Evolutionary conservation across 768 basidiomycete genomes (phyloP), one percentile per base, ranked within the genome.

Genomic region (Gymnopilus junonius): DNA sequence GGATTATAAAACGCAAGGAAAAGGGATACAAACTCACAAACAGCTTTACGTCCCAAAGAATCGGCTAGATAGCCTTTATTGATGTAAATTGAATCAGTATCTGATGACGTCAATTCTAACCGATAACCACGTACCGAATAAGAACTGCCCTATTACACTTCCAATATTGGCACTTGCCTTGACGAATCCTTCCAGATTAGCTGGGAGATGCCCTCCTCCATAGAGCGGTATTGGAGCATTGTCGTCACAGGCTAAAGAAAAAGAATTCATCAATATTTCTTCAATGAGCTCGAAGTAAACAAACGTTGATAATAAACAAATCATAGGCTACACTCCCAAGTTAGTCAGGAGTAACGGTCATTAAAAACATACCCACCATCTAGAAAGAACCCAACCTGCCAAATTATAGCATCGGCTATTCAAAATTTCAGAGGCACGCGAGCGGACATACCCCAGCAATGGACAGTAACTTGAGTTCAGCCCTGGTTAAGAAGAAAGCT

Each of bases 111-210:
- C n/a, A n/a, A n/a, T n/a, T n/a, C n/a, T n/a, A n/a, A n/a, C n/a
- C n/a, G n/a, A n/a, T n/a, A n/a, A n/a, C n/a, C n/a, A n/a, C 69
- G 21, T 66, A 81, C 85, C 85, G 58, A 86, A 87, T 1, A 61
- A 64, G 66, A 87, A 83, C 73, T 87, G 86, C 57, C 83, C 87
- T 51, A 87, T 80, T 50, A 88, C 86, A 62, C 82, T 83, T 1
- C 86, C 87, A 40, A 88, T 87, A 71, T 88, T 87, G 5, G 86
- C 86, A 8, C 77, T 70, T 4, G 86, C 86, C 68, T 88, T 88
- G 63, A 88, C 59, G 50, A 87, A 75, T 29, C 86, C 87, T 69
- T 85, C 73, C 4, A 83, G 76, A 58, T 81, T 79, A 3, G 75
- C 62, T 0, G 87, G 86, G 29, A 87, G 78, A 15, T 71, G 67